Percentiles rank a stretch among this genome's conserved stretches.
Conservation (phyloP, 768 basidiomycete genomes). For the Chiua virens region DNA sequence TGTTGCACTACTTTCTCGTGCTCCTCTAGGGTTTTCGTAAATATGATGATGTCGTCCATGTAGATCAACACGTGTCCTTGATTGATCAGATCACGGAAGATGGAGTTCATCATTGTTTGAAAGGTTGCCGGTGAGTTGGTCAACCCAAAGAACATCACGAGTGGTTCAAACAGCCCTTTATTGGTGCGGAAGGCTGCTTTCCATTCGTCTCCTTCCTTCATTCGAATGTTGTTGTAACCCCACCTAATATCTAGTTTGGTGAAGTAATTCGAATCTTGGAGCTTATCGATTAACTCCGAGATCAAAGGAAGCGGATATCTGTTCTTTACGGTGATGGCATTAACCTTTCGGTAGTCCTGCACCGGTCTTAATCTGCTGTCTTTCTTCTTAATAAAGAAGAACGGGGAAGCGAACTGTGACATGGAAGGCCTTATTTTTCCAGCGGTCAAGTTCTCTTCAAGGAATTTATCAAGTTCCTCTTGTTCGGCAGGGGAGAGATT, state of each 20-base stretch:
- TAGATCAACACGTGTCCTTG: no score
- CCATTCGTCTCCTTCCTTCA: background rate
- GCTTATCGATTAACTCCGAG: no score
- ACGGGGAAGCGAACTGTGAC: background rate
- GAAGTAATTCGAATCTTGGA: no score
- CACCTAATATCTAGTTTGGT: no score
- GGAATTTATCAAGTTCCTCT: background rate
- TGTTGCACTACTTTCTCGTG: constrained; percentile 8
- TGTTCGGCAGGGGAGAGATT: no score
- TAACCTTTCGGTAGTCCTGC: background rate
- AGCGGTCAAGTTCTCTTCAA: no score
- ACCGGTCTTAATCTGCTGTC: background rate
- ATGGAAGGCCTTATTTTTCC: background rate
- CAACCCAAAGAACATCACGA: background rate
- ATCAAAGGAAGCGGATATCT: background rate
- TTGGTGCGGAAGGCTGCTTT: background rate
- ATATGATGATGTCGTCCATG: constrained; percentile 14
- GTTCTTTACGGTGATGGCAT: background rate
- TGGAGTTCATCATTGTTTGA: no score
- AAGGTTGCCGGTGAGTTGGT: background rate
- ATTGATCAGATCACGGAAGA: no score
- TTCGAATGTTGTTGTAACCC: no score
- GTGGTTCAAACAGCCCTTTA: background rate
- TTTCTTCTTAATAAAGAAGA: background rate
- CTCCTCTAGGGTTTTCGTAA: constrained; percentile 26